A percentile compares a stretch with the other conserved stretches of the same genome.
These are phyloP conservation scores for Coemansia sp. DNA, from an alignment of 192 early-diverging fungal genomes.

Conservation along the genomic window DNA sequence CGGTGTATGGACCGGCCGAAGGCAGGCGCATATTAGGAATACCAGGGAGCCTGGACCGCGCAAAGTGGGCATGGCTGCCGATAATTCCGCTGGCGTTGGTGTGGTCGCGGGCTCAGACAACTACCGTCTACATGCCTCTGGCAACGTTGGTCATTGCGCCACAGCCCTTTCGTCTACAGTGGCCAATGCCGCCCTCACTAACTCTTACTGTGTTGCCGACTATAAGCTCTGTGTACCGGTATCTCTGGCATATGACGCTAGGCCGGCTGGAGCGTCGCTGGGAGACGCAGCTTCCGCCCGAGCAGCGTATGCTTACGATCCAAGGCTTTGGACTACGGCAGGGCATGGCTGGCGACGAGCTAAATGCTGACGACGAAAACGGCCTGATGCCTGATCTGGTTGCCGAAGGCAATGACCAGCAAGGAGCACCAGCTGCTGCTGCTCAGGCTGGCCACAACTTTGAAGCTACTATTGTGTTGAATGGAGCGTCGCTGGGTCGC, in stretches of 20 bases:
- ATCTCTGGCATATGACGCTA: conserved; percentile 59
- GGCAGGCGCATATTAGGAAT: conserved; percentile 61
- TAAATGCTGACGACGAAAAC: not conserved
- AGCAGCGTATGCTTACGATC: conserved; percentile 31
- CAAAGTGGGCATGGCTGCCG: conserved; percentile 62
- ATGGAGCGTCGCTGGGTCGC: conserved; percentile 58
- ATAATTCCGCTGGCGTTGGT: conserved; percentile 66
- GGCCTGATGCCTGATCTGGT: not conserved
- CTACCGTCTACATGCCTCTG: conserved; percentile 64
- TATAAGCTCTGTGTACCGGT: conserved; percentile 62
- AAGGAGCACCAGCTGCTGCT: not conserved
- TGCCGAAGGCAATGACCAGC: conserved; percentile 14
- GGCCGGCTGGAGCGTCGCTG: conserved; percentile 61
- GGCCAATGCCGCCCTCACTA: conserved; percentile 65
- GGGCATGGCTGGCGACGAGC: not conserved
- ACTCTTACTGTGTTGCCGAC: conserved; percentile 65
- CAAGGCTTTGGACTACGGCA: conserved; percentile 17
- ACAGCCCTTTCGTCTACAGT: conserved; percentile 59
- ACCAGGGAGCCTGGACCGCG: conserved; percentile 62
- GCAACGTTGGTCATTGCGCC: conserved; percentile 61
- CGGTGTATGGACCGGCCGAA: conserved; percentile 65
- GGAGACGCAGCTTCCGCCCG: conserved; percentile 50
- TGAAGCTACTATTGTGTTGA: conserved; percentile 61
- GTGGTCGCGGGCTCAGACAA: conserved; percentile 61
- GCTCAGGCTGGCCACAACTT: conserved; percentile 27